Evolutionary conservation across 1,284 basidiomycete genomes (phyloP).

Genomic region (Ceratobasidium sp.): DNA sequence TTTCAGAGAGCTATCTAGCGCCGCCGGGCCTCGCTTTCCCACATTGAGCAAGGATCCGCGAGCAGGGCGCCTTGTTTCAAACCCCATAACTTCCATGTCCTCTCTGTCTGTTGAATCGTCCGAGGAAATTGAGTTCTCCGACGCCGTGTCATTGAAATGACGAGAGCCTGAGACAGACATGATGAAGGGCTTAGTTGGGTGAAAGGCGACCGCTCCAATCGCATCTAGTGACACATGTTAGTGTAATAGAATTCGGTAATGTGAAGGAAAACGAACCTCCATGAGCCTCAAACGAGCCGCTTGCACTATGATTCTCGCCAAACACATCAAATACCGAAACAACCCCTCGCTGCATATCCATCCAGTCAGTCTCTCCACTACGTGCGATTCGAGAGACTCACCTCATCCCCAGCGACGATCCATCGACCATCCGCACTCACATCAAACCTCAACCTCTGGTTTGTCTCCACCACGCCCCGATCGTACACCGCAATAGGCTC

Average conservation of each 20-base stretch:
- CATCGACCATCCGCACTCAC: constrained; percentile 76
- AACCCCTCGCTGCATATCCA: constrained; percentile 47
- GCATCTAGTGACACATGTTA: constrained; percentile 56
- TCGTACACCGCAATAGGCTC: constrained; percentile 60
- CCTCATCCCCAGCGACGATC: constrained; percentile 78
- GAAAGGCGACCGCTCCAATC: constrained; percentile 69
- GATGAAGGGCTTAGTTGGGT: constrained; percentile 64
- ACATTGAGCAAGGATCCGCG: neutral
- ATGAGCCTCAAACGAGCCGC: constrained; percentile 48
- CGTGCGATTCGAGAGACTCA: constrained; percentile 52
- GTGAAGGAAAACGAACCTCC: constrained; percentile 42
- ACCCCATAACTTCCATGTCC: neutral
- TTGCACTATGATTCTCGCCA: constrained; percentile 29
- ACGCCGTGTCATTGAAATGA: constrained; percentile 60
- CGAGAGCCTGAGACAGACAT: constrained; percentile 74
- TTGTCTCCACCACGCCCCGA: constrained; percentile 60
- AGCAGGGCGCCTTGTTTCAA: neutral
- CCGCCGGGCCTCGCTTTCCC: neutral
- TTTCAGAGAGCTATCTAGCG: constrained; percentile 19
- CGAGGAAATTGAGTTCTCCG: constrained; percentile 26
- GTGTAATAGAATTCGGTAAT: too few relatives aligned
- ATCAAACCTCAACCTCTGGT: constrained; percentile 83
- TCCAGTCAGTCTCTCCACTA: neutral
- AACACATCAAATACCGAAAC: constrained; percentile 49
- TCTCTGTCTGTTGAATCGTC: constrained; percentile 1